These are phyloP conservation scores for Fusarium floridanum DNA, from an alignment of 2,329 filamentous ascomycete genomes.

Conservation along the genomic window DNA sequence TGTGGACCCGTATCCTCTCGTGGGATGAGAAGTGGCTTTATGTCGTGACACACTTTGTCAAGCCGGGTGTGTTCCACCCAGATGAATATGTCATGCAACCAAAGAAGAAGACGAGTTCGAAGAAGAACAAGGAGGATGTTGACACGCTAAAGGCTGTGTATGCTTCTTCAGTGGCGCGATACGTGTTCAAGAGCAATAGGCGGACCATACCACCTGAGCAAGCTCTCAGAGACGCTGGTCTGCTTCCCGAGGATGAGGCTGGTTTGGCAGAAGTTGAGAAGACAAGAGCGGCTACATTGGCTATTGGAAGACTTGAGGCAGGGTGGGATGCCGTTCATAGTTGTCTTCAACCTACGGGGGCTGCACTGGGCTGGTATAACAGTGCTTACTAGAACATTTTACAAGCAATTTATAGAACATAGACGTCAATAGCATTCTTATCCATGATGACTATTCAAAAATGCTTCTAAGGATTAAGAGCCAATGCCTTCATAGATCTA, in stretches of 20 bases:
- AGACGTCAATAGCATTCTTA: too few relatives aligned
- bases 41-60: conserved; percentile 30
- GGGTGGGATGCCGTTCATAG: background rate
- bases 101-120: background rate
- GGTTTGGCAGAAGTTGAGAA: background rate
- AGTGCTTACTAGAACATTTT: background rate
- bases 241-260: background rate
- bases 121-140: background rate
- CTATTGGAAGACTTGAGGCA: background rate
- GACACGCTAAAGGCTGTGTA: background rate
- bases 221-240: background rate
- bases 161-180: background rate
- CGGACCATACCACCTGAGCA: background rate
- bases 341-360: background rate
- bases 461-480: too few relatives aligned
- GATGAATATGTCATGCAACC: conserved; percentile 18
- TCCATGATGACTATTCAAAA: too few relatives aligned
- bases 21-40: conserved; percentile 39
- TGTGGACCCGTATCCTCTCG: conserved; percentile 26
- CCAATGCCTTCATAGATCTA: too few relatives aligned
- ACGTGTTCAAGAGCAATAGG: background rate
- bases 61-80: conserved; percentile 9
- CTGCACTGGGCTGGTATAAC: background rate
- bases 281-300: background rate
- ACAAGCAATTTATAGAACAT: background rate